Conservation (phyloP, 2,329 filamentous ascomycete genomes). For the Arthrobotrys megalospora region DNA sequence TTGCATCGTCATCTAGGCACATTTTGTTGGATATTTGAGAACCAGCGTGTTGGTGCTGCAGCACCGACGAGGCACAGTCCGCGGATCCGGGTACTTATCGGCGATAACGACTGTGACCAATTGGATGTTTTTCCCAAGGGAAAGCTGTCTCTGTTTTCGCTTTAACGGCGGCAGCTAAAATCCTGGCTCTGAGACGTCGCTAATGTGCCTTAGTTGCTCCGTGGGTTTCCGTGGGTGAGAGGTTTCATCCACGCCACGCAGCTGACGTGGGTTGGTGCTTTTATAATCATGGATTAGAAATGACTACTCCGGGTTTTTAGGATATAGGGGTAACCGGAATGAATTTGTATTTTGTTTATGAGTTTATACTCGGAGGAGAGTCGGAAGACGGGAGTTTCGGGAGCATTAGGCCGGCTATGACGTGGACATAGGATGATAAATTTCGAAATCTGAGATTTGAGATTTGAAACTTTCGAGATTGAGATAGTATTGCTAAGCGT, state of each 20-base stretch:
- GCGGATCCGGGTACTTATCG: conserved; percentile 3
- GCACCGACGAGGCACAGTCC: neutral
- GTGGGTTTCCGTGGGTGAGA: conserved; percentile 11
- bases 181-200: conserved; percentile 20
- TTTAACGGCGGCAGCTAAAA: conserved; percentile 19
- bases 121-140: conserved; percentile 8
- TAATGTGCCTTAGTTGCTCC: conserved; percentile 18
- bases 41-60: conserved; percentile 3
- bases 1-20: neutral
- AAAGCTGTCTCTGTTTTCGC: conserved; percentile 1
- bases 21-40: conserved; percentile 21
- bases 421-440: neutral
- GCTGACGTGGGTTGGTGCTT: conserved; percentile 24
- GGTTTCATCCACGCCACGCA: conserved; percentile 30
- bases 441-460: neutral
- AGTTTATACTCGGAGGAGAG: conserved; percentile 2
- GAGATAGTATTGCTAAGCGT: conserved; percentile 4
- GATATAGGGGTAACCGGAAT: conserved; percentile 17
- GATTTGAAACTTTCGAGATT: conserved; percentile 3
- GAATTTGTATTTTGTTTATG: neutral
- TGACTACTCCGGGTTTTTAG: neutral
- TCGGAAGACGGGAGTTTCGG: neutral
- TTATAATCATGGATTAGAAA: conserved; percentile 24
- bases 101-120: conserved; percentile 3
- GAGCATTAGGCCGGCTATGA: conserved; percentile 1